Percentiles rank a stretch among this genome's conserved stretches.
Conservation (phyloP, 2,329 filamentous ascomycete genomes). For the Fusarium siculi region DNA sequence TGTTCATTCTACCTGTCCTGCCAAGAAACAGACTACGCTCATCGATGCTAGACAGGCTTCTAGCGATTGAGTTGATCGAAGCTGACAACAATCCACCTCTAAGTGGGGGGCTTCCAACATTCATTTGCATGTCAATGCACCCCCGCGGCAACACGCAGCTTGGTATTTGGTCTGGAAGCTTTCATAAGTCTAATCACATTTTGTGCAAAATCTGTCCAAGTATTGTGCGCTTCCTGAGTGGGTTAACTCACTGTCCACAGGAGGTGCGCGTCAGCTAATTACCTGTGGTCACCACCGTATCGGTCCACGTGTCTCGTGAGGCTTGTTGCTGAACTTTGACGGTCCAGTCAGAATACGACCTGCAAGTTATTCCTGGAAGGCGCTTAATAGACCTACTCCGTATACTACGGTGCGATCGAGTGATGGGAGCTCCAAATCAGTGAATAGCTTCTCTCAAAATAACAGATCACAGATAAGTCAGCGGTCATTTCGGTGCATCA, state of each 20-base stretch:
- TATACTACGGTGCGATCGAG: not conserved
- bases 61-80: constrained; percentile 7
- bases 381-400: not conserved
- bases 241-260: not conserved
- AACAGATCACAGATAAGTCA: constrained; percentile 2
- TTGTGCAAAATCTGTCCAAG: constrained; percentile 21
- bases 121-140: constrained; percentile 39
- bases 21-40: not conserved
- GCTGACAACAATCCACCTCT: not conserved
- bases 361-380: not conserved
- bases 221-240: not conserved
- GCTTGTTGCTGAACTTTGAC: constrained; percentile 16
- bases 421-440: not conserved
- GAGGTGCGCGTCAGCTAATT: constrained; percentile 24
- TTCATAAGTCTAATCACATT: constrained; percentile 12
- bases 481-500: constrained; percentile 1
- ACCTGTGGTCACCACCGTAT: constrained; percentile 3
- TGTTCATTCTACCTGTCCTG: not conserved
- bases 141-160: not conserved
- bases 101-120: constrained; percentile 21
- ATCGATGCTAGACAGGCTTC: not conserved
- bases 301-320: constrained; percentile 30
- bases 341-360: constrained; percentile 6
- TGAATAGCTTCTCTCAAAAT: not conserved
- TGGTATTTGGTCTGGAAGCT: not conserved